These are phyloP conservation scores for Fusarium robinianum DNA, from an alignment of 2,329 filamentous ascomycete genomes.

Conservation along the genomic window DNA sequence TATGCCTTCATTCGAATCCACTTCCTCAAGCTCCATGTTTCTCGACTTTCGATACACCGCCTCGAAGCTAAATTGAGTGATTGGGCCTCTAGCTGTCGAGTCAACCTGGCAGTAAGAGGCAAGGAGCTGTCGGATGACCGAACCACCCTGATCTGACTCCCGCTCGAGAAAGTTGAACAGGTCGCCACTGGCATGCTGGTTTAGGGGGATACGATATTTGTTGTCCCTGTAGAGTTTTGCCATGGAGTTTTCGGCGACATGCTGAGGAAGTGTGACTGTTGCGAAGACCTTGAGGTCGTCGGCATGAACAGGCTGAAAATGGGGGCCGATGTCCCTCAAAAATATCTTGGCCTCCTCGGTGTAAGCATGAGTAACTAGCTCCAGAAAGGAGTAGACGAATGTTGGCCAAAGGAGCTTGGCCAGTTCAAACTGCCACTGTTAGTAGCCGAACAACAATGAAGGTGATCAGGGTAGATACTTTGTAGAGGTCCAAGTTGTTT, in stretches of 20 bases:
- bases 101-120: conserved; percentile 62
- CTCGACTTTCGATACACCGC: conserved; percentile 61
- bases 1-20: conserved; percentile 67
- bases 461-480: conserved; percentile 54
- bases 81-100: conserved; percentile 62
- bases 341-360: conserved; percentile 74
- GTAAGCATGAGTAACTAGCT: conserved; percentile 74
- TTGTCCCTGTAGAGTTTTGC: conserved; percentile 81
- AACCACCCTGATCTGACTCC: conserved; percentile 80
- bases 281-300: conserved; percentile 81
- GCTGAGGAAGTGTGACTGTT: conserved; percentile 74
- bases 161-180: conserved; percentile 87
- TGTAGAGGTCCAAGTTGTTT: conserved; percentile 91
- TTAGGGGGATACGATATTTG: conserved; percentile 90
- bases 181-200: conserved; percentile 78
- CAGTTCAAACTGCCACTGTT: conserved; percentile 72
- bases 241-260: conserved; percentile 76
- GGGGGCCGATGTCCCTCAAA: conserved; percentile 65
- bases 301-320: conserved; percentile 77
- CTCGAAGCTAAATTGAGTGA: conserved; percentile 67
- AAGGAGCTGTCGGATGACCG: conserved; percentile 76
- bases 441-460: conserved; percentile 20
- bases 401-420: conserved; percentile 88
- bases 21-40: conserved; percentile 65
- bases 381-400: conserved; percentile 90